These are phyloP conservation scores for Lepiota subincarnata DNA, from an alignment of 768 basidiomycete species.

Conservation along the genomic window DNA sequence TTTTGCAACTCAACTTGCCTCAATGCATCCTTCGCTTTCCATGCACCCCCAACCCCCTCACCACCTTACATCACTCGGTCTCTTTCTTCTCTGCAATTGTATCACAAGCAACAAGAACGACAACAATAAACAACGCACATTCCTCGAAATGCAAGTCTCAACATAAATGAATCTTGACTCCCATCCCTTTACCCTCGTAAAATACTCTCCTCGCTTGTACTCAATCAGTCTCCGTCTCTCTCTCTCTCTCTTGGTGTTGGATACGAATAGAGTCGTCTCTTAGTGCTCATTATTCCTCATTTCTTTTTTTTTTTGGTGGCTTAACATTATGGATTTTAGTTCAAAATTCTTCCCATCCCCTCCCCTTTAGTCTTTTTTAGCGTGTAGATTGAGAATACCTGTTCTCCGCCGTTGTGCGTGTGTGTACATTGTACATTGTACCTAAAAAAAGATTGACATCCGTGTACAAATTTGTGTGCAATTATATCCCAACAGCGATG, in stretches of 20 bases:
- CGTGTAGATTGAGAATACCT: neutral
- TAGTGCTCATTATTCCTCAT: neutral
- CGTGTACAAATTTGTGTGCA: neutral
- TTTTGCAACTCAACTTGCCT: neutral
- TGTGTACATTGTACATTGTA: conserved; percentile 3
- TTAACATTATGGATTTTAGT: conserved; percentile 2
- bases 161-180: neutral
- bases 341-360: too few species aligned
- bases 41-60: neutral
- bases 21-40: conserved; percentile 3
- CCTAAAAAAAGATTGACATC: neutral
- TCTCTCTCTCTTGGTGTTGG: neutral
- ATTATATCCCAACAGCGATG: too few species aligned
- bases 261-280: conserved; percentile 1
- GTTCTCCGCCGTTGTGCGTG: neutral
- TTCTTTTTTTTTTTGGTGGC: neutral
- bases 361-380: neutral
- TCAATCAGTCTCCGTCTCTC: neutral
- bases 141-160: neutral
- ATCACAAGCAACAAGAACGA: neutral
- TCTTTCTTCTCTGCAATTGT: conserved; percentile 5
- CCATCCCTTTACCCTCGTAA: neutral
- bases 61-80: neutral
- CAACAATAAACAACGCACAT: neutral
- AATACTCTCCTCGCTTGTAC: neutral